Evolutionary conservation across 257 asterid species (phyloP).

Genomic region (Ligustrum vulgare): DNA sequence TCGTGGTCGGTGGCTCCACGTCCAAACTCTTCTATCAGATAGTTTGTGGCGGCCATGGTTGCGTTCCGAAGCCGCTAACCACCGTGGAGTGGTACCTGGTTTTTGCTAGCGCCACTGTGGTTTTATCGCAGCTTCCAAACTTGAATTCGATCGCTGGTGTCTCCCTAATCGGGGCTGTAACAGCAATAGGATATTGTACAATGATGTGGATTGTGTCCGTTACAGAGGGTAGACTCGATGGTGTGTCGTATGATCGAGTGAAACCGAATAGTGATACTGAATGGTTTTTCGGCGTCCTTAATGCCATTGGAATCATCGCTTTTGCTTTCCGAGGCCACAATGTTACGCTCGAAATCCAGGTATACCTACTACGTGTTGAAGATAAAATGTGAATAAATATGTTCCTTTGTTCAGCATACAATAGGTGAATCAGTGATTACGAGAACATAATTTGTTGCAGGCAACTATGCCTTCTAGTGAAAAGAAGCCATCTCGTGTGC

Average conservation of each 20-base stretch:
- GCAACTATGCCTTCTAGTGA: constrained; percentile 44
- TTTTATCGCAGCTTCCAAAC: constrained; percentile 33
- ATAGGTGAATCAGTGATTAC: not conserved
- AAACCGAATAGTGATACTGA: constrained; percentile 13
- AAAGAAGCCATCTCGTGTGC: constrained; percentile 38
- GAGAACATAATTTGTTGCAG: constrained; percentile 3
- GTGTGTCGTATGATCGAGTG: constrained; percentile 27
- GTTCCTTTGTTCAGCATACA: too few relatives aligned
- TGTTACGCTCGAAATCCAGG: constrained; percentile 37
- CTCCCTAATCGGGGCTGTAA: constrained; percentile 29
- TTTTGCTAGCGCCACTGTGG: constrained; percentile 25
- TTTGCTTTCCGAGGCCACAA: constrained; percentile 40
- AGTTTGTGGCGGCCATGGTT: constrained; percentile 29
- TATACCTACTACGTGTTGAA: not conserved
- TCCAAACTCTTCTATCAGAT: constrained; percentile 32
- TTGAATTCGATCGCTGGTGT: constrained; percentile 39
- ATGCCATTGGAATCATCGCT: constrained; percentile 35
- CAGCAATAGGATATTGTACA: constrained; percentile 34
- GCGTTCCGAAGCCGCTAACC: constrained; percentile 27
- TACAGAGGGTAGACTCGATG: constrained; percentile 23
- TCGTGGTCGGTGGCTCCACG: constrained; percentile 35
- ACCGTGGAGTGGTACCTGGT: constrained; percentile 41
- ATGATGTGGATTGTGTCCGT: constrained; percentile 33
- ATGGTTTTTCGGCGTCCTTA: constrained; percentile 23
- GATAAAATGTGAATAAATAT: too few relatives aligned